phyloP scores from a whole-genome alignment of 2,329 filamentous ascomycete species.

The Amylocarpus encephaloides region DNA sequence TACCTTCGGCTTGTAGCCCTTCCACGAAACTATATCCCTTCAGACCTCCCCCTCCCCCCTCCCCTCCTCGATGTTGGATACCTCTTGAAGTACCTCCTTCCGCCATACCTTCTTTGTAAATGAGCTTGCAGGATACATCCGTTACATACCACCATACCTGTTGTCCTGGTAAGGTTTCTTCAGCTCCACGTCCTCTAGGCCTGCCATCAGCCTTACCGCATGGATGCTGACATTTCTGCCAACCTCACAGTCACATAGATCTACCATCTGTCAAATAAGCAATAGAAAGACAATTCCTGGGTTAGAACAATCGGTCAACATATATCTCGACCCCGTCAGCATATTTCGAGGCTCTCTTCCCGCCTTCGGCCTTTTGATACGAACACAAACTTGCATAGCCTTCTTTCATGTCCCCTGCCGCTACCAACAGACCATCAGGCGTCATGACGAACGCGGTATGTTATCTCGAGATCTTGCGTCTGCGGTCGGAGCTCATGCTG shows the following conservation, averaged over 20 bases:
- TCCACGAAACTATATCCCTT: constrained; percentile 26
- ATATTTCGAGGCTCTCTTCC: constrained; percentile 16
- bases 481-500: constrained; percentile 11
- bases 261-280: constrained; percentile 29
- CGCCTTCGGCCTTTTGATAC: constrained; percentile 7
- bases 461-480: constrained; percentile 16
- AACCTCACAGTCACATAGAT: constrained; percentile 31
- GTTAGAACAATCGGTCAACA: constrained; percentile 16
- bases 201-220: constrained; percentile 29
- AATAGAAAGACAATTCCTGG: constrained; percentile 23
- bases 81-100: constrained; percentile 24
- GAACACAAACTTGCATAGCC: constrained; percentile 30
- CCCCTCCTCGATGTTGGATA: constrained; percentile 28
- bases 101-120: constrained; percentile 29
- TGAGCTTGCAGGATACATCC: constrained; percentile 27
- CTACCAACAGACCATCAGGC: constrained; percentile 30
- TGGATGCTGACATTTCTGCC: constrained; percentile 28
- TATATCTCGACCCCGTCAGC: constrained; percentile 13
- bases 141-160: constrained; percentile 29
- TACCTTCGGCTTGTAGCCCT: constrained; percentile 22
- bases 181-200: constrained; percentile 14
- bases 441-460: constrained; percentile 37
- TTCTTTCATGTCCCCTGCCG: constrained; percentile 31
- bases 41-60: constrained; percentile 16
- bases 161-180: constrained; percentile 26